Conservation (phyloP, 345 rosid genomes). For the Heritiera fomes region DNA sequence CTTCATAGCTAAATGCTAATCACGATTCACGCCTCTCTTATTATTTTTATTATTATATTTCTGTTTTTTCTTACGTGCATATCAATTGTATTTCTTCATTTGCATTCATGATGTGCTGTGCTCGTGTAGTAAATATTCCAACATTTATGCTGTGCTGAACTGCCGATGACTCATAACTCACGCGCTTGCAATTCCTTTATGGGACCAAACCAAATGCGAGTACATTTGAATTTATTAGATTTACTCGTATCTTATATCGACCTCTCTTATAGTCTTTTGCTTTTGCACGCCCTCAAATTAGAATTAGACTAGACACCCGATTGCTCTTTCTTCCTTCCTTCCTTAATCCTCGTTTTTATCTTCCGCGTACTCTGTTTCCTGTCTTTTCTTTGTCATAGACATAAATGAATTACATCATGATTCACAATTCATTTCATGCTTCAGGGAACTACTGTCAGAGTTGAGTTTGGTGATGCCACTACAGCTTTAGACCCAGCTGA, state of each 20-base stretch:
- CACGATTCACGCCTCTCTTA: too few relatives aligned
- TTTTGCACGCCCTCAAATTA: too few relatives aligned
- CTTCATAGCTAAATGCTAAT: too few relatives aligned
- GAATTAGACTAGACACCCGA: not conserved
- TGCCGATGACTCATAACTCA: not conserved
- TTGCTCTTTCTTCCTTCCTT: not conserved
- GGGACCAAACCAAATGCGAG: too few relatives aligned
- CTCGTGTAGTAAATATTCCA: too few relatives aligned
- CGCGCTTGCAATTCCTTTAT: not conserved
- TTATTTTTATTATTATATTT: too few relatives aligned
- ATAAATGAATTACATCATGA: too few relatives aligned
- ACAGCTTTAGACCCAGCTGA: slow-evolving; percentile 66
- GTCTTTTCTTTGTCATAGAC: not conserved
- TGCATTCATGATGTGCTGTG: too few relatives aligned
- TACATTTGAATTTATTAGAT: not conserved
- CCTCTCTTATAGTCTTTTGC: not conserved
- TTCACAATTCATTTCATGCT: not conserved
- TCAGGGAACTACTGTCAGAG: slow-evolving; percentile 97
- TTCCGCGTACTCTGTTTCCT: not conserved
- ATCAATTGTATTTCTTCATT: not conserved
- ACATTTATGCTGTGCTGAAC: not conserved
- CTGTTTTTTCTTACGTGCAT: not conserved
- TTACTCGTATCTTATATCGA: not conserved
- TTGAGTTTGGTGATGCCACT: slow-evolving; percentile 86
- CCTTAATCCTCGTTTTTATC: too few relatives aligned